Percentiles rank a stretch among this genome's conserved stretches.
Conservation (phyloP, 306 rosid species). For the Dalbergia cultrata region DNA sequence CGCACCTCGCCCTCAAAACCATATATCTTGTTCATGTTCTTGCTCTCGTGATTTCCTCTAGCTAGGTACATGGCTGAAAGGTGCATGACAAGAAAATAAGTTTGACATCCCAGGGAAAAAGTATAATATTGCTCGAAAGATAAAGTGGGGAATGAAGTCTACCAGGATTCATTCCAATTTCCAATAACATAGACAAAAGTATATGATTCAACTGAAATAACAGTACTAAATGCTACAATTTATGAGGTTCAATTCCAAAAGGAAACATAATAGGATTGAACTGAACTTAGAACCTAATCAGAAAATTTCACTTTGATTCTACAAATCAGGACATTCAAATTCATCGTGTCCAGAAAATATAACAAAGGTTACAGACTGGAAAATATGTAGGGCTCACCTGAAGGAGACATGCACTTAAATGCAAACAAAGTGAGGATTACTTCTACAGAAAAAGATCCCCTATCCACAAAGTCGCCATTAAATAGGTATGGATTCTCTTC, state of each 20-base stretch:
- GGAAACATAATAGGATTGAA: constrained; percentile 1
- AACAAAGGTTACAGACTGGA: constrained; percentile 17
- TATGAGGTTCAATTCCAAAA: constrained; percentile 2
- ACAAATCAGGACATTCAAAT: neutral
- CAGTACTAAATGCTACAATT: constrained; percentile 15
- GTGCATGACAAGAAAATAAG: constrained; percentile 27
- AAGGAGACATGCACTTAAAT: constrained; percentile 96
- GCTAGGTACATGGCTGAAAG: constrained; percentile 92
- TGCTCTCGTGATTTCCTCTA: constrained; percentile 99
- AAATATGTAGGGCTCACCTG: constrained; percentile 68
- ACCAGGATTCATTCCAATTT: constrained; percentile 2
- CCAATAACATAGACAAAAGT: constrained; percentile 17
- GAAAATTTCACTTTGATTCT: neutral
- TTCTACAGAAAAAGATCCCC: constrained; percentile 98
- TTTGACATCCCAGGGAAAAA: neutral
- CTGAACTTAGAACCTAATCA: neutral
- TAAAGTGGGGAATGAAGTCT: neutral
- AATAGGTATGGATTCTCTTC: constrained; percentile 98
- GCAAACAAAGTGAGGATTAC: constrained; percentile 97
- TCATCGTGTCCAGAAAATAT: neutral
- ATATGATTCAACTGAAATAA: constrained; percentile 11
- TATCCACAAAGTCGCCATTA: constrained; percentile 98
- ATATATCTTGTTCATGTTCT: constrained; percentile 99
- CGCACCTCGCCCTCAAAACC: constrained; percentile 99
- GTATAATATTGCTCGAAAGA: neutral